Base-by-base conservation (phyloP, 2,329 filamentous ascomycete species). In the Clonostachys sp. region DNA sequence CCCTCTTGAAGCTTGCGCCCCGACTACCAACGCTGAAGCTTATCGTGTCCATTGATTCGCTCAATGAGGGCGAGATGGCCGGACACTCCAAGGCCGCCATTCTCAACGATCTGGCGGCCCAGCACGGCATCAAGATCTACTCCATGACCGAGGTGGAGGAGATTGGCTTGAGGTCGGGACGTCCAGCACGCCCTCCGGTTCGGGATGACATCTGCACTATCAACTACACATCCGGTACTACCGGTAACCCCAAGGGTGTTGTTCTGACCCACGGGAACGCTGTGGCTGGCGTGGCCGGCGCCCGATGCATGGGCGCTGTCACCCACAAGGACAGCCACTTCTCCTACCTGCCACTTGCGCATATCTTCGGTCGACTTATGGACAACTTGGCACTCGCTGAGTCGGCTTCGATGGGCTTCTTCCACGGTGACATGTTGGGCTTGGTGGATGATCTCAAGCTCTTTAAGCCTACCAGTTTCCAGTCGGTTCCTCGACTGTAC, bases 381-480 rank as follows among this genome's bases (percentile, higher is more conserved):
- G 94, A 99, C 63, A 87, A 95, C 63, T 74, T 76, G 5, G 80
- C 82, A 13, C 73, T 96, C 14, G 81, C 86, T 58, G 77, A 81
- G 45, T 91, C 90, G 47, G 81, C 81, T 34, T 73, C 81, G 9
- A 84, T 96, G 57, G 94, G 92, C 12, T 99, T 92, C 67, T 99
- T 96, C 79, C 89, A 94, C 57, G 94, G 94, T 47, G 90, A 96
- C 61, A 86, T 96, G 52, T 63, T 87, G 12, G 87, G 88, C 53
- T 74, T 99, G 16, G 84, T 95, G 1, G 94, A 99, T 49, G 94
- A 99, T 61, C 69, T 99, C 70, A 95, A 97, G 73, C 65, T 90
- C 38, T 75, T 99, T 48, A 82, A 84, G 50, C 94, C 94, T 0
- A 94, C 87, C 12, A 78, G 79, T 12, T 90, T 99, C 65, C 83